These are phyloP conservation scores for Lonicera japonica DNA, from an alignment of 129 eudicot genomes.

Conservation along the genomic window DNA sequence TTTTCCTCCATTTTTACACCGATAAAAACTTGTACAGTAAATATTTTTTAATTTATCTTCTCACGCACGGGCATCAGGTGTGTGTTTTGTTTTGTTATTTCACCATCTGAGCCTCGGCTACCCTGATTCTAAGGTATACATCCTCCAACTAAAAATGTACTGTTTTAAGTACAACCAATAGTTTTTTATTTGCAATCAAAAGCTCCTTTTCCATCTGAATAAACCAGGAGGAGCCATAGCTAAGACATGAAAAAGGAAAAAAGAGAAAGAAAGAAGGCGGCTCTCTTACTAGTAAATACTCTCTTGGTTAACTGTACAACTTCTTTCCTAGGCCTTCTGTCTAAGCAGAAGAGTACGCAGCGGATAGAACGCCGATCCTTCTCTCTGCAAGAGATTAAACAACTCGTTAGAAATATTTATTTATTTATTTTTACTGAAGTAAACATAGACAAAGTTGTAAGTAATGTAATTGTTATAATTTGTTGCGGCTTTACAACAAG, in stretches of 20 bases:
- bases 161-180: constrained; percentile 56
- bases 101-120: constrained; percentile 66
- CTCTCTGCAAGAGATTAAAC: constrained; percentile 45
- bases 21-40: constrained; percentile 34
- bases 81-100: constrained; percentile 4
- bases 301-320: constrained; percentile 95
- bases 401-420: background rate
- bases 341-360: constrained; percentile 34
- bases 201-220: constrained; percentile 22
- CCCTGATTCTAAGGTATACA: constrained; percentile 63
- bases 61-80: constrained; percentile 58
- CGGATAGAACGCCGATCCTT: constrained; percentile 70
- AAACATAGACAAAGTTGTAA: too few relatives aligned
- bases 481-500: too few relatives aligned
- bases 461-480: too few relatives aligned
- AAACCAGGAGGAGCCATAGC: constrained; percentile 28
- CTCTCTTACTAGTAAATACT: constrained; percentile 27
- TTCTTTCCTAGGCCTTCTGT: constrained; percentile 38
- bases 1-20: constrained; percentile 34
- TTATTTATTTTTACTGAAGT: too few relatives aligned
- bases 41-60: constrained; percentile 18
- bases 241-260: constrained; percentile 17
- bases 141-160: constrained; percentile 60
- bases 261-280: constrained; percentile 35
- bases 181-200: constrained; percentile 37